Conservation (phyloP, 352 stramenopile genomes). For the Phytophthora parvispora region DNA sequence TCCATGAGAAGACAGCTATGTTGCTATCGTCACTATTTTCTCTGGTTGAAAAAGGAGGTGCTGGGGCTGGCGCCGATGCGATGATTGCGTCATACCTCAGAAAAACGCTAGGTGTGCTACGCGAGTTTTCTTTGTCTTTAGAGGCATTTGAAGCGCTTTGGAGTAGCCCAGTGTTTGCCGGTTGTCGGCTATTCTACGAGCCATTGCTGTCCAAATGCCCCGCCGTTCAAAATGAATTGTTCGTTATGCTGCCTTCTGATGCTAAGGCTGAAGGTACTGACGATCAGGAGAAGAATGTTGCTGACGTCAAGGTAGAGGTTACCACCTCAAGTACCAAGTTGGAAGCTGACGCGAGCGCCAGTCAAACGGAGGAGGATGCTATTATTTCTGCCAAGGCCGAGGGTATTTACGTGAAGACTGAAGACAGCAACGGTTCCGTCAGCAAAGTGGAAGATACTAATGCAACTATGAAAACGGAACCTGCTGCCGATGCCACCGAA, state of each 20-base stretch:
- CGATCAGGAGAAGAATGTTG: conserved; percentile 5
- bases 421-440: conserved; percentile 4
- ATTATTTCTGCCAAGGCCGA: not conserved
- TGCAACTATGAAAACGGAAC: not conserved
- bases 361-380: not conserved
- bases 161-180: conserved; percentile 60
- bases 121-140: conserved; percentile 52
- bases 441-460: conserved; percentile 1
- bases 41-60: conserved; percentile 54
- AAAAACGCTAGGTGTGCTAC: conserved; percentile 57
- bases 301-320: conserved; percentile 11
- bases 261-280: conserved; percentile 19
- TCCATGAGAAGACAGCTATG: conserved; percentile 77
- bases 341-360: not conserved
- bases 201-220: conserved; percentile 59
- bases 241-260: conserved; percentile 30
- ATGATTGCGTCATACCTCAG: conserved; percentile 57
- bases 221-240: conserved; percentile 41
- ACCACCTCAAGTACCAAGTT: not conserved
- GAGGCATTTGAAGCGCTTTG: conserved; percentile 77
- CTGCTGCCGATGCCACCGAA: not conserved
- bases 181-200: conserved; percentile 70
- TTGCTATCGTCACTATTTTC: conserved; percentile 56
- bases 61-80: conserved; percentile 17
- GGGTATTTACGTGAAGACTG: conserved; percentile 1